Evolutionary conservation across 1,139 yeast genomes (phyloP).

Genomic region (Hansenula lynferdii): DNA sequence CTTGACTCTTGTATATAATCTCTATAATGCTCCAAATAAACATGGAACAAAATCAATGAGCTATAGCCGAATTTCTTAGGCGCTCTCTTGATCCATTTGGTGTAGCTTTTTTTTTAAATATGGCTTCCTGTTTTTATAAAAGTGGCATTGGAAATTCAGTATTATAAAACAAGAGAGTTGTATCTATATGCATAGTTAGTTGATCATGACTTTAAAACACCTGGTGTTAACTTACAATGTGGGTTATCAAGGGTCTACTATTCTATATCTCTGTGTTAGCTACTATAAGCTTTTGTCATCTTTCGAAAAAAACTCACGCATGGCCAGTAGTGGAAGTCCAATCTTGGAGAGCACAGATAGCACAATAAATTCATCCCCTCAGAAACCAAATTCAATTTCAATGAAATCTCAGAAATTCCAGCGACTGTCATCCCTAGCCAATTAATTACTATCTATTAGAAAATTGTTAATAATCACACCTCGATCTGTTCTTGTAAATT

Average conservation of each 20-base stretch:
- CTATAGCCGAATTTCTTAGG: too few relatives aligned
- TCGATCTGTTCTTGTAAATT: not conserved
- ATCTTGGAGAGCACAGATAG: too few relatives aligned
- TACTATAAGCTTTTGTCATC: not conserved
- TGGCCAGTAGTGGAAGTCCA: conserved; percentile 5
- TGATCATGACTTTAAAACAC: not conserved
- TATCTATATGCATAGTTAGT: not conserved
- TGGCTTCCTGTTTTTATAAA: not conserved
- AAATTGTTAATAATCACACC: not conserved
- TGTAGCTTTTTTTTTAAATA: not conserved
- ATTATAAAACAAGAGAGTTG: not conserved
- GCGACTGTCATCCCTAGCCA: conserved; percentile 26
- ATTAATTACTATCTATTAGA: conserved; percentile 17
- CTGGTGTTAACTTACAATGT: not conserved
- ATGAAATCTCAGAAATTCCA: conserved; percentile 23
- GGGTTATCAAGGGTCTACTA: not conserved
- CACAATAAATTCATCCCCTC: not conserved
- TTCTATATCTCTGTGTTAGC: not conserved
- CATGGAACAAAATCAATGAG: too few relatives aligned
- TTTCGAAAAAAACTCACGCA: conserved; percentile 6
- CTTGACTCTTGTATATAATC: too few relatives aligned
- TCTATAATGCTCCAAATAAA: too few relatives aligned
- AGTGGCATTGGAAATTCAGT: not conserved
- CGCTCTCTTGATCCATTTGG: too few relatives aligned
- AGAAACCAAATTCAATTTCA: conserved; percentile 10